Conservation (phyloP, 805 yeast genomes). For the Metschnikowia amazonensis region DNA sequence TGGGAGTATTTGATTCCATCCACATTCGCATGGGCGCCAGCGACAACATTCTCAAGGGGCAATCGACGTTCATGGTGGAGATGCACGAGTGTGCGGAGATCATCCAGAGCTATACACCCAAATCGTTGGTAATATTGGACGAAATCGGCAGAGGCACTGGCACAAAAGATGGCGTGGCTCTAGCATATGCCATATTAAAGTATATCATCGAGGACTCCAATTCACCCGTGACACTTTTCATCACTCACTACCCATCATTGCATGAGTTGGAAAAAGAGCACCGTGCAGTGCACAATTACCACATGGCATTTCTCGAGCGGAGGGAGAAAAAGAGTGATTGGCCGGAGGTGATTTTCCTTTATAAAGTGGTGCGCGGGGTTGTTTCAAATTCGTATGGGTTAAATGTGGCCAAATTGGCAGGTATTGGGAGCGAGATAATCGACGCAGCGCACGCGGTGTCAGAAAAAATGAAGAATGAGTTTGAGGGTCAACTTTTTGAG, state of each 20-base stretch:
- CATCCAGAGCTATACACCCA: slow-evolving; percentile 46
- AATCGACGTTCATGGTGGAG: slow-evolving; percentile 82
- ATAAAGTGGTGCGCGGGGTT: slow-evolving; percentile 35
- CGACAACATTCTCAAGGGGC: slow-evolving; percentile 69
- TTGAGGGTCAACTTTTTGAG: slow-evolving; percentile 19
- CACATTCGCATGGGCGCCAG: slow-evolving; percentile 84
- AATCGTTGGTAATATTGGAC: slow-evolving; percentile 63
- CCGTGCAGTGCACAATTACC: slow-evolving; percentile 52
- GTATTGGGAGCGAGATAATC: slow-evolving; percentile 47
- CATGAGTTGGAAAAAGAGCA: slow-evolving; percentile 45
- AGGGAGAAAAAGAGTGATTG: slow-evolving; percentile 19
- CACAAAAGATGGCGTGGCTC: slow-evolving; percentile 69
- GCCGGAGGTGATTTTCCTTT: slow-evolving; percentile 39
- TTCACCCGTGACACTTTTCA: slow-evolving; percentile 64
- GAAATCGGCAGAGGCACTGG: slow-evolving; percentile 83
- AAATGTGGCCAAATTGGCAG: slow-evolving; percentile 78
- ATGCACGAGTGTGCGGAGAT: slow-evolving; percentile 63
- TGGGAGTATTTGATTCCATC: slow-evolving; percentile 72
- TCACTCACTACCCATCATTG: slow-evolving; percentile 79
- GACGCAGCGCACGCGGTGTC: slow-evolving; percentile 42
- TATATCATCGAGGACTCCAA: slow-evolving; percentile 42
- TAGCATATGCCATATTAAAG: slow-evolving; percentile 69
- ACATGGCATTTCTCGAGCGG: slow-evolving; percentile 61
- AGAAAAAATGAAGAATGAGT: slow-evolving; percentile 24
- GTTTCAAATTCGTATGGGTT: slow-evolving; percentile 70